Base-by-base conservation (phyloP, 805 yeast species). In the Lipomyces sp. region DNA sequence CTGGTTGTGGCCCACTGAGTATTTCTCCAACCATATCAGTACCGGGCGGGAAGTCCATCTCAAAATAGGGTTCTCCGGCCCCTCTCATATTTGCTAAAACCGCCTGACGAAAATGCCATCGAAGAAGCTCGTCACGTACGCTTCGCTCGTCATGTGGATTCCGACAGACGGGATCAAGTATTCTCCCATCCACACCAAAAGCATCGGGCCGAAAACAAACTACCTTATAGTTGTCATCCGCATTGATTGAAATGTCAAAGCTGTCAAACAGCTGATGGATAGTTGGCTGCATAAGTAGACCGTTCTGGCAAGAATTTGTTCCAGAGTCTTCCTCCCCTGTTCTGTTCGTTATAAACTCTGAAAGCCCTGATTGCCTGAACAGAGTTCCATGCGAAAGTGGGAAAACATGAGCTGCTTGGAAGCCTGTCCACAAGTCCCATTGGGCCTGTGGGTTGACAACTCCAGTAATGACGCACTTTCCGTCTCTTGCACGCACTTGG, bases 141-240 rank as follows among this genome's bases (percentile, higher is more conserved):
- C 51, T 45, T 18, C 51, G 6, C 2, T n/a, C 51, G 2, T 45
- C 29, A 18, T 45, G 8, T 6, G 51, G 29, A 45, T 45, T n/a
- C 13, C 51, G 51, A 45, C 51, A 45, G 8, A 45, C 29, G 29
- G 11, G 51, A n/a, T 45, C 51, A 15, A 45, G 51, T n/a, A 18
- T 10, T n/a, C 51, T 45, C 29, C 51, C 51, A 45, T 45, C 51
- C 6, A 45, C 7, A 6, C 51, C 51, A 8, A 45, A 10, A 45
- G 13, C n/a, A 45, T 45, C 51, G 51, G 51, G 13, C 8, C 13
- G n/a, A n/a, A 45, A 45, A 45, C 51, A 8, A n/a, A 18, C 29
- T 45, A 45, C 13, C 51, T 45, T 45, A n/a, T 45, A 45, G 29
- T 45, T 45, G 51, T 45, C 51, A 45, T 45, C 51, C 13, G 51